Evolutionary conservation across 441 rosid species (phyloP).

Genomic region (Euphorbia neoarborescens): DNA sequence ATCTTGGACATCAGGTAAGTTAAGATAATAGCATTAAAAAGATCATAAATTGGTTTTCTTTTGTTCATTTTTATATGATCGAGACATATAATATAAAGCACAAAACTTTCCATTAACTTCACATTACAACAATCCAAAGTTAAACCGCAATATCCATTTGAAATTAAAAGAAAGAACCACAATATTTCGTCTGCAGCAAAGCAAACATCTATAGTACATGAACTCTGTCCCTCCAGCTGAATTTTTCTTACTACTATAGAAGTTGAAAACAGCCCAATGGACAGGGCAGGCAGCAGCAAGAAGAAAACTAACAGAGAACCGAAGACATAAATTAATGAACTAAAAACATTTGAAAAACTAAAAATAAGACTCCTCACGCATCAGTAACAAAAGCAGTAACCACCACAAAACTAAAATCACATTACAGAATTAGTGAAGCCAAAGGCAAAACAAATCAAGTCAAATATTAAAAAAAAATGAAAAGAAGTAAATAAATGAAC

Average conservation of each 20-base stretch:
- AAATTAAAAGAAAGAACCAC: constrained; percentile 9
- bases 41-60: not conserved
- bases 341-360: too few relatives aligned
- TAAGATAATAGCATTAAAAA: not conserved
- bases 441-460: not conserved
- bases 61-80: not conserved
- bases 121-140: not conserved
- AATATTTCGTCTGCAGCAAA: constrained; percentile 26
- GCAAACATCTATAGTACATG: too few relatives aligned
- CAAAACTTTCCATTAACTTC: not conserved
- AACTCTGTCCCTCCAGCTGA: constrained; percentile 22
- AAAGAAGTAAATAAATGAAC: not conserved
- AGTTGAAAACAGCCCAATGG: too few relatives aligned
- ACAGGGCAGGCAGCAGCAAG: not conserved
- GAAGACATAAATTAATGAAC: not conserved
- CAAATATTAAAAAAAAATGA: not conserved
- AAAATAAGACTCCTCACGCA: constrained; percentile 4
- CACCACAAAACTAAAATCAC: not conserved
- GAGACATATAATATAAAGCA: not conserved
- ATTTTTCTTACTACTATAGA: constrained; percentile 8
- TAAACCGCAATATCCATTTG: constrained; percentile 3
- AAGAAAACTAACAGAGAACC: not conserved
- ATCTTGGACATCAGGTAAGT: not conserved
- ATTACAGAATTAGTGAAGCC: not conserved
- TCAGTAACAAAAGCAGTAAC: not conserved